Percentiles rank a stretch among this genome's conserved stretches.
Evolutionary conservation across 73 alveolate genomes (phyloP).

Genomic region (Paramecium biaurelia): DNA sequence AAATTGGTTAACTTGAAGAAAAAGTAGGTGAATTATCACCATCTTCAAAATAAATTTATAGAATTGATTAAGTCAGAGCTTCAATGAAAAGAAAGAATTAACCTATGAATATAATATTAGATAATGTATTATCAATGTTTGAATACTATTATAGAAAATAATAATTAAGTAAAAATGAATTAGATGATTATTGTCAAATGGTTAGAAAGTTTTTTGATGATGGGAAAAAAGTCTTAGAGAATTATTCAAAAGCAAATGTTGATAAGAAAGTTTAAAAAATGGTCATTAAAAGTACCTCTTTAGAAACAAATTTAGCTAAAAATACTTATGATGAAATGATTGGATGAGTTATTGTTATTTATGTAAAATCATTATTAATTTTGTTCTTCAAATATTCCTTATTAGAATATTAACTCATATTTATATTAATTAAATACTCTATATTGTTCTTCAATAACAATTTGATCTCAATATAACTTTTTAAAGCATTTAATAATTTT

Average conservation of each 20-base stretch:
- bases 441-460: not conserved
- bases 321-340: not conserved
- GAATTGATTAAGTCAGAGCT: not conserved
- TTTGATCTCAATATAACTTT: not conserved
- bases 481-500: not conserved
- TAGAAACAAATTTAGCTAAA: not conserved
- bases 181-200: not conserved
- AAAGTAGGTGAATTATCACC: slow-evolving; percentile 30
- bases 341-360: not conserved
- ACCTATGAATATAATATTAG: not conserved
- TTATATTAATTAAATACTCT: not conserved
- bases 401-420: not conserved
- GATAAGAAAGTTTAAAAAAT: not conserved
- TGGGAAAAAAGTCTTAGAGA: not conserved
- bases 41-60: not conserved
- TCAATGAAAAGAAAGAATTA: not conserved
- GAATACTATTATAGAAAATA: not conserved
- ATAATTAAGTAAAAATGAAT: not conserved
- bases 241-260: not conserved
- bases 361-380: not conserved
- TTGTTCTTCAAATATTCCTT: not conserved
- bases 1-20: not conserved
- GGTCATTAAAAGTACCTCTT: not conserved
- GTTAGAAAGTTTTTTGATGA: not conserved
- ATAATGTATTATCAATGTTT: not conserved